Conservation (phyloP, 1,284 basidiomycete species). For the Malassezia slooffiae region DNA sequence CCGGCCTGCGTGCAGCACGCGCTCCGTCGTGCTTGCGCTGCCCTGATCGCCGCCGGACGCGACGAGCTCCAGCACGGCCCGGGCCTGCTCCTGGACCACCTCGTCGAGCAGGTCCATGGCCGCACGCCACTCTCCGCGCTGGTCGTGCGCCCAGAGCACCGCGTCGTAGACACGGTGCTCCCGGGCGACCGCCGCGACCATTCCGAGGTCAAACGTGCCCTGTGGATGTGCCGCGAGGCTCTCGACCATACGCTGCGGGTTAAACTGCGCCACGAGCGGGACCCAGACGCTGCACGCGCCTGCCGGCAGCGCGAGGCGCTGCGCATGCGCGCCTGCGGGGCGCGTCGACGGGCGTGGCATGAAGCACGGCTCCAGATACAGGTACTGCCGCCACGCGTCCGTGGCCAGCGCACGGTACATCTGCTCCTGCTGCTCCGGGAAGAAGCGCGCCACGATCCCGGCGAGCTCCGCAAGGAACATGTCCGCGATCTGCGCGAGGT, state of each 20-base stretch:
- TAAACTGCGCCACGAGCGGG: conserved; percentile 46
- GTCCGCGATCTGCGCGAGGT: conserved; percentile 19
- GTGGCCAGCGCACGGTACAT: conserved; percentile 44
- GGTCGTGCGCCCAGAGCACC: conserved; percentile 69
- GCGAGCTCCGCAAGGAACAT: conserved; percentile 48
- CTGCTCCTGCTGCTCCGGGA: conserved; percentile 56
- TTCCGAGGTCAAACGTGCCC: conserved; percentile 56
- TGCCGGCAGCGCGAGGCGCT: conserved; percentile 7
- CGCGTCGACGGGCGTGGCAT: conserved; percentile 51
- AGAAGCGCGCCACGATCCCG: conserved; percentile 58
- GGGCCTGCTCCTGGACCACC: conserved; percentile 44
- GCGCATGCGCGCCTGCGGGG: conserved; percentile 15
- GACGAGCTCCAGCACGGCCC: not conserved
- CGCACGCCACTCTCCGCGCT: conserved; percentile 55
- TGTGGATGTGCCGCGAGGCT: conserved; percentile 57
- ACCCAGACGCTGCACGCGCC: conserved; percentile 39
- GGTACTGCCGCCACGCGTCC: conserved; percentile 56
- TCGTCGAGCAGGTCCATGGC: conserved; percentile 45
- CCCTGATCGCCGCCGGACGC: not conserved
- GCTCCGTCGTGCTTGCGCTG: not conserved
- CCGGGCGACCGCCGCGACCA: conserved; percentile 60
- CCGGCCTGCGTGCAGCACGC: not conserved
- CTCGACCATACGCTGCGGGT: conserved; percentile 58
- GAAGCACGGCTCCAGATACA: conserved; percentile 68
- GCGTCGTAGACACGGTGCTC: conserved; percentile 60